Evolutionary conservation across 257 asterid genomes (phyloP), one percentile per base, ranked within the genome.

Genomic region (Perilla frutescens): DNA sequence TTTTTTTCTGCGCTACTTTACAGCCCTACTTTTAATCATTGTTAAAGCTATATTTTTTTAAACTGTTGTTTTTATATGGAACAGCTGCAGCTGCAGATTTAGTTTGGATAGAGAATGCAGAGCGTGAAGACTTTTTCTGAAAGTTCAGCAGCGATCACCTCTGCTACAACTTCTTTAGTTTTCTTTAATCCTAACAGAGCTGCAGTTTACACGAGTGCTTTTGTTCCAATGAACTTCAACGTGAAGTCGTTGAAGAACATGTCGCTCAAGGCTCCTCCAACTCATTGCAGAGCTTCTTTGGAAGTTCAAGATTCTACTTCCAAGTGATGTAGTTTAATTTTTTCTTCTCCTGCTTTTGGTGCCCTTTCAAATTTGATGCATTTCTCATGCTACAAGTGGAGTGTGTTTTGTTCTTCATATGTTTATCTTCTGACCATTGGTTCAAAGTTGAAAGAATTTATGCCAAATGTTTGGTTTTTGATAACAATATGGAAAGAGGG

Each of bases 271-370:
- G 70, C 57, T 72, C 63, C 64, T 57, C 73, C 44, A 49, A 36
- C 64, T 53, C 67, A 39, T 43, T 74, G 85, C 65, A 76, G 62
- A 55, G 87, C 89, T 68, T 85, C 90, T 14, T 68, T 76, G 75
- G 83, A 80, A 58, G 81, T 55, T 39, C 80, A 74, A 74, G 73
- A 80, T 15, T 37, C 80, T 62, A 36, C 84, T 31, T n/a, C 54
- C 66, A 58, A 85, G 93, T 87, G 68, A 14, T 41, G 1, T 4
- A 13, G 40, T 44, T 31, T 48, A 3, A 43, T 68, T 15, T 26
- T 3, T 29, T 29, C 20, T 37, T 41, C 61, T 12, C 3, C 36
- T n/a, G n/a, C 26, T 49, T 61, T 37, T 32, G 4, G 29, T 31
- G 26, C 40, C 5, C 1, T 26, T 62, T 41, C 45, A 10, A 29